phyloP scores from a whole-genome alignment of 148 eudicot genomes.

The Rhododendron henanense region DNA sequence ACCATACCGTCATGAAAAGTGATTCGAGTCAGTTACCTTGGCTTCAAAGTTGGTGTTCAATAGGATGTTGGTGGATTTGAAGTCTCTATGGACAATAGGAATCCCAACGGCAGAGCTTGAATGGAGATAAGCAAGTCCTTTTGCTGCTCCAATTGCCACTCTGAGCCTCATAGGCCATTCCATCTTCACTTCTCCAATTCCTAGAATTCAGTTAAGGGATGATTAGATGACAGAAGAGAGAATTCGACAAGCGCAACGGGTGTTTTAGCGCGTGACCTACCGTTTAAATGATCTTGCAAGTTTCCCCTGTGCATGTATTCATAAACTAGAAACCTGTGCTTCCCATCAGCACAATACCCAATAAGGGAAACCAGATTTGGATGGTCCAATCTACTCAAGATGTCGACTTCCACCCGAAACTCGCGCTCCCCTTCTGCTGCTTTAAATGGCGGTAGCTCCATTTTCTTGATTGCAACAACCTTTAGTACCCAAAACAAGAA shows the following conservation, averaged over 20 bases:
- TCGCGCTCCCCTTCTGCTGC: constrained; percentile 91
- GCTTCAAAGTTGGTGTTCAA: constrained; percentile 71
- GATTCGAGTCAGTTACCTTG: constrained; percentile 43
- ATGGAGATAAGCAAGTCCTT: constrained; percentile 92
- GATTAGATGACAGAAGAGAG: neutral
- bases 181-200: constrained; percentile 66
- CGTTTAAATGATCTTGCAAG: constrained; percentile 82
- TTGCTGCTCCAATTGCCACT: constrained; percentile 94
- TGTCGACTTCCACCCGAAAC: constrained; percentile 92
- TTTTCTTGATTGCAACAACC: constrained; percentile 98
- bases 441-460: constrained; percentile 73
- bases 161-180: constrained; percentile 89
- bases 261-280: constrained; percentile 32
- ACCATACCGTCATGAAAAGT: neutral
- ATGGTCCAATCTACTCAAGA: constrained; percentile 88
- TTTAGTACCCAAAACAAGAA: constrained; percentile 14
- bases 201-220: constrained; percentile 14
- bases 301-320: constrained; percentile 87
- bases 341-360: constrained; percentile 93
- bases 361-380: constrained; percentile 82
- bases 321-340: constrained; percentile 80
- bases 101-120: constrained; percentile 86
- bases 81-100: constrained; percentile 93
- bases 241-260: neutral
- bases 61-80: constrained; percentile 95